Conservation (phyloP, 2,329 filamentous ascomycete species). For the Exutisphaerella laricina region DNA sequence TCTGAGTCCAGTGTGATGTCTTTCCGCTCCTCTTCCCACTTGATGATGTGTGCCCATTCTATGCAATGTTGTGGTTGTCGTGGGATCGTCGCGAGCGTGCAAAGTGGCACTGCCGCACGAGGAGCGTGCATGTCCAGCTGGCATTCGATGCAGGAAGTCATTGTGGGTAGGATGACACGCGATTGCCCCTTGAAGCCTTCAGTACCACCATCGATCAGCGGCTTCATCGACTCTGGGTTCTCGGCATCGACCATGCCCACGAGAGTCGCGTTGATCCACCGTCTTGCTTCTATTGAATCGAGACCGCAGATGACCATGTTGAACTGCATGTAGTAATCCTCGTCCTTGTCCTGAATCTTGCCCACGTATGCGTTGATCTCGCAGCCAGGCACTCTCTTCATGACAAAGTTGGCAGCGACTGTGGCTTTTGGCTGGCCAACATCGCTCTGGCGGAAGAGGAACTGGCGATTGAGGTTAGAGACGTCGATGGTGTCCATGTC, state of each 20-base stretch:
- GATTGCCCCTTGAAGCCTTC: constrained; percentile 98
- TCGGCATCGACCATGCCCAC: constrained; percentile 83
- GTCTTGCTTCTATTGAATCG: constrained; percentile 93
- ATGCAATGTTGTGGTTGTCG: constrained; percentile 97
- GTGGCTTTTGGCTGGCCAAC: constrained; percentile 93
- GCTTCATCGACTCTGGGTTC: constrained; percentile 80
- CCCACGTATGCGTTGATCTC: constrained; percentile 91
- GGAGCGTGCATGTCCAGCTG: constrained; percentile 98
- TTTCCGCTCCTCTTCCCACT: constrained; percentile 69
- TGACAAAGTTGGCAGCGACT: constrained; percentile 85
- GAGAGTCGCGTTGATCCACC: constrained; percentile 96
- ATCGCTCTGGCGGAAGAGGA: constrained; percentile 85
- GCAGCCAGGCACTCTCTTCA: constrained; percentile 81
- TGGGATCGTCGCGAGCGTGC: constrained; percentile 92
- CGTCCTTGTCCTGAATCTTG: constrained; percentile 94
- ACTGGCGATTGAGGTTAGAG: constrained; percentile 95
- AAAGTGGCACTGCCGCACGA: constrained; percentile 92
- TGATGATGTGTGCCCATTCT: constrained; percentile 98
- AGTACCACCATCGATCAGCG: constrained; percentile 91
- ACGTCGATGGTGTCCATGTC: constrained; percentile 99
- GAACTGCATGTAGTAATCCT: constrained; percentile 96
- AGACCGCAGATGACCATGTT: constrained; percentile 88
- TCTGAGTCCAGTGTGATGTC: constrained; percentile 89
- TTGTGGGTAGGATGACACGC: constrained; percentile 81
- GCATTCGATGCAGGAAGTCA: constrained; percentile 96